Percentiles rank a stretch among this genome's conserved stretches.
Evolutionary conservation across 257 asterid genomes (phyloP).

Genomic region (Solanum rostratum): DNA sequence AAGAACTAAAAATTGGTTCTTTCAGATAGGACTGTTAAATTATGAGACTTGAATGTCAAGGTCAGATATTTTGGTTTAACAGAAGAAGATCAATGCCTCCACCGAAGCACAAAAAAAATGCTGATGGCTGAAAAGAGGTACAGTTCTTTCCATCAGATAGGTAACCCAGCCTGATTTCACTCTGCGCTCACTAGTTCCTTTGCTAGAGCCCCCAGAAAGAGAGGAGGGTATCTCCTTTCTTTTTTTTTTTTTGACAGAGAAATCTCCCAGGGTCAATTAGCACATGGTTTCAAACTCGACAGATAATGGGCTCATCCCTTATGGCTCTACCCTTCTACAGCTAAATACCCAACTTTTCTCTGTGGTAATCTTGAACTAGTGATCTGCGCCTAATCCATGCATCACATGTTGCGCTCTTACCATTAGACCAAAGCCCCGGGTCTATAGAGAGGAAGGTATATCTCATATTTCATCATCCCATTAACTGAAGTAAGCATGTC

Average conservation of each 20-base stretch:
- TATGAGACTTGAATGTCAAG: not conserved
- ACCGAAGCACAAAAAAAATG: not conserved
- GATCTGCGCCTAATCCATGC: not conserved
- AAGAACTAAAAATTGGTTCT: not conserved
- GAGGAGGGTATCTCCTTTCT: not conserved
- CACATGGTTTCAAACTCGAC: not conserved
- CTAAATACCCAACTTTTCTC: not conserved
- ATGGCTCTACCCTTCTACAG: not conserved
- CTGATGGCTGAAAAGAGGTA: not conserved
- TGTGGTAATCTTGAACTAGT: not conserved
- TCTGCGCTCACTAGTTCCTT: not conserved
- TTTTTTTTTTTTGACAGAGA: not conserved
- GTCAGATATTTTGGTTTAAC: not conserved
- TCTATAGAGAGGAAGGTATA: not conserved
- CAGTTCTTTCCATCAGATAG: not conserved
- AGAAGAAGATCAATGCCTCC: not conserved
- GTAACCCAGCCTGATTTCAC: not conserved
- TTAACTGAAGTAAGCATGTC: not conserved
- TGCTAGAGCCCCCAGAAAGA: not conserved
- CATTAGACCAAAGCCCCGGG: not conserved
- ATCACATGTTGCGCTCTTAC: not conserved
- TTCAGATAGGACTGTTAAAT: not conserved
- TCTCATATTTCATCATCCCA: not conserved
- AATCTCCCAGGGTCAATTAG: not conserved
- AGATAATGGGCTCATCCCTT: not conserved